Base-by-base conservation (phyloP, 805 yeast genomes). In the Cyberlindnera xylosilytica region DNA sequence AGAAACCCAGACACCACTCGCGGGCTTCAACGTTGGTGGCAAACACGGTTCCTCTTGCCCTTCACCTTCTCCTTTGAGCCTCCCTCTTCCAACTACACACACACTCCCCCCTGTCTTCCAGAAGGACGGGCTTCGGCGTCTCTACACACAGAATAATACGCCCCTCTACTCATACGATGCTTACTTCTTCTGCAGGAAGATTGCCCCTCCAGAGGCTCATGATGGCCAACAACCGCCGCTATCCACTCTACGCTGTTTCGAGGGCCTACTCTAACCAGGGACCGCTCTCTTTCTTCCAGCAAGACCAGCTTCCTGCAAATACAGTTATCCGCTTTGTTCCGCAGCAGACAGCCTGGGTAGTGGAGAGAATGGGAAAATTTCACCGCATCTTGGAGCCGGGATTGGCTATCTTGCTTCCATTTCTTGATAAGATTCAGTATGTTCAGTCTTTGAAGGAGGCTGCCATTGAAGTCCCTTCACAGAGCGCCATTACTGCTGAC, bases 261-360 rank as follows among this genome's bases (percentile, higher is more conserved):
- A 47, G 48, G 39, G 38, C 31, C 22, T 48, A 38, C 45, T 39
- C 46, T 15, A 45, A 30, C 37, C 39, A 42, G 28, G 42, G 46
- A 2, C 57, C 62, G n/a, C 51, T 79, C 54, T 78, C 72, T 33
- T 82, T 71, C 57, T 82, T 82, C 62, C 87, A 81, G 58, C 72
- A 70, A 38, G 78, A 76, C 37, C 68, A 74, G 42, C 64, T 83
- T 40, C 95, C 95, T n/a, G 67, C 87, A 15, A 85, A 85, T 62
- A 85, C 93, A 2, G 62, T 84, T 4, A 63, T 85, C 30, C 70
- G 86, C 53, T 87, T 87, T 60, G 95, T 87, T 13, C 96, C 96
- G 2, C 95, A 87, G 61, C 95, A 87, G 63, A 82, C 87, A 17
- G 95, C 95, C 3, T 87, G 93, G 89, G 78, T 87, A 16, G 95